Evolutionary conservation across 2,329 filamentous ascomycete species (phyloP), one percentile per base, ranked within the genome.

Genomic region (Cordyceps farinosa): DNA sequence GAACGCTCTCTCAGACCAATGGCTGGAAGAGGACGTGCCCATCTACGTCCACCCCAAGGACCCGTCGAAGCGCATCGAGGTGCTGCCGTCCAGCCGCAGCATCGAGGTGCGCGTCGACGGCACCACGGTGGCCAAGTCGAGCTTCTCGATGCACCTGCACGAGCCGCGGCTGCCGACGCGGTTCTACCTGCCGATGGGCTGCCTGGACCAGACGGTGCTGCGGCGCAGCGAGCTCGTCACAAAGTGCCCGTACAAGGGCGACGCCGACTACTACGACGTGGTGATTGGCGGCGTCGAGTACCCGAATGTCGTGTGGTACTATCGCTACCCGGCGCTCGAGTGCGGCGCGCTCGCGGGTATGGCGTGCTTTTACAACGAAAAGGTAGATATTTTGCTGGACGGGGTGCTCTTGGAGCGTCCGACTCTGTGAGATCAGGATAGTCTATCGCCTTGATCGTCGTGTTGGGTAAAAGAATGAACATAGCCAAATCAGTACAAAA

Each of bases 321-420:
- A 90, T 62, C 75, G 75, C 17, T 77, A 79, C 11, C 85, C 87
- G 3, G 84, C 81, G 0, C 68, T 77, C 0, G 87, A 90, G 72
- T 83, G 82, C 62, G 80, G 78, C 2, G 73, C 72, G 2, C 77
- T 90, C 64, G 82, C 82, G 1, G 85, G 86, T 2, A 70, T 79
- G 53, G 53, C 87, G 59, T 89, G 86, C 69, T 90, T 89, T 65
- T 89, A 89, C 66, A 88, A 89, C 66, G 87, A 90, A 71, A 87
- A 86, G 73, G 84, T 90, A 1, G 84, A 88, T 65, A 79, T 89
- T n/a, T 75, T 78, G 62, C 66, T 88, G 6, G 84, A 86, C 65
- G 86, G 86, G 1, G 69, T 73, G 61, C 65, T 71, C 40, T 44
- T 75, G 60, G 66, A 71, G 47, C 67, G 67, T n/a, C 75, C 75